A percentile compares a stretch with the other conserved stretches of the same genome.
Conservation (phyloP, 2,329 filamentous ascomycete genomes). For the Ceratocystis ficicola region DNA sequence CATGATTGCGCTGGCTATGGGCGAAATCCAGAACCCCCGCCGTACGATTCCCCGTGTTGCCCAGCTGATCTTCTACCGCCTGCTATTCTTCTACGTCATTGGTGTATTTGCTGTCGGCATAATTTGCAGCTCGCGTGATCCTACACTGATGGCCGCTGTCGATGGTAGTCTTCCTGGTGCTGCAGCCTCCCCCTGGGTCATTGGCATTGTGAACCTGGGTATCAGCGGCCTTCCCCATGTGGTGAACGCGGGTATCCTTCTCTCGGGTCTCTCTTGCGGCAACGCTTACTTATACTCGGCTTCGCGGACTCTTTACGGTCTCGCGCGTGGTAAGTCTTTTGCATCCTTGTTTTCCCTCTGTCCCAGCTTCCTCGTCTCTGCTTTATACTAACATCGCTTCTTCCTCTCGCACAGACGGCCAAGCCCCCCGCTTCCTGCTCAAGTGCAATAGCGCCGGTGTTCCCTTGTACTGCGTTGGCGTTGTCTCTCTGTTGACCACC, state of each 20-base stretch:
- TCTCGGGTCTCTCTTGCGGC: constrained; percentile 36
- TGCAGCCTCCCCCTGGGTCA: constrained; percentile 46
- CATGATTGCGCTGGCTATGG: constrained; percentile 45
- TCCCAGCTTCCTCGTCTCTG: not conserved
- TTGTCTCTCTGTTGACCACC: constrained; percentile 43
- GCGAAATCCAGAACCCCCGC: constrained; percentile 54
- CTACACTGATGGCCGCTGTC: constrained; percentile 33
- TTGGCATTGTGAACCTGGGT: constrained; percentile 46
- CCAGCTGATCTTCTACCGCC: constrained; percentile 61
- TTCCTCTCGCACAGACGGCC: constrained; percentile 30
- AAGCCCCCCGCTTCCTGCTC: constrained; percentile 41
- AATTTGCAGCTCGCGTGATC: constrained; percentile 43
- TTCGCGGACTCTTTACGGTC: constrained; percentile 39
- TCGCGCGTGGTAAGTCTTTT: constrained; percentile 31
- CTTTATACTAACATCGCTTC: constrained; percentile 23
- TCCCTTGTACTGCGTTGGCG: constrained; percentile 44
- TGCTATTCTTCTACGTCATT: constrained; percentile 61
- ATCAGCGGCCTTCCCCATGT: constrained; percentile 51
- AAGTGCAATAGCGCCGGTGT: constrained; percentile 50
- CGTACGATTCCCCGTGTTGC: constrained; percentile 54
- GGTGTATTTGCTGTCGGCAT: constrained; percentile 46
- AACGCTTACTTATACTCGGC: constrained; percentile 43
- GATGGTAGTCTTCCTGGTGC: constrained; percentile 41
- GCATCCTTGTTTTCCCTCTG: not conserved
- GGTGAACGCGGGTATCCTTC: constrained; percentile 37